Conservation (phyloP, 2,329 filamentous ascomycete genomes). For the Diaporthe citri region DNA sequence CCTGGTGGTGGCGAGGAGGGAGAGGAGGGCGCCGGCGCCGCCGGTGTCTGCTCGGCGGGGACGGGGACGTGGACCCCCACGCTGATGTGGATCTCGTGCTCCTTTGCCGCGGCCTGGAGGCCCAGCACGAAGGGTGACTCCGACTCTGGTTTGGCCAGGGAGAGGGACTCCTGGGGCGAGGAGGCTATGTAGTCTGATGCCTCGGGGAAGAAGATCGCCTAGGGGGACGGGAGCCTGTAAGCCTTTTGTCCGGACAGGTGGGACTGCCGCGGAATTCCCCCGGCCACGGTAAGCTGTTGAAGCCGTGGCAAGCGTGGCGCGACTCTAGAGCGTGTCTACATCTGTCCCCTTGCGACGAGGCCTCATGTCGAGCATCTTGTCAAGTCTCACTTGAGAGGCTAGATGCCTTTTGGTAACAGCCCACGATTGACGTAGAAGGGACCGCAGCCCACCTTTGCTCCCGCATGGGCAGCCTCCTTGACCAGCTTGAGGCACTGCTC, state of each 20-base stretch:
- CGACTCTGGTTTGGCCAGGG: conserved; percentile 75
- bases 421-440: background rate
- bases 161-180: conserved; percentile 75
- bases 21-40: conserved; percentile 40
- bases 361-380: background rate
- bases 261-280: background rate
- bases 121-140: conserved; percentile 82
- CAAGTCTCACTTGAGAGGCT: background rate
- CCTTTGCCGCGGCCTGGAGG: conserved; percentile 75
- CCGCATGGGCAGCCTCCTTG: conserved; percentile 77
- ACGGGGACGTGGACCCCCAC: conserved; percentile 88
- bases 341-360: background rate
- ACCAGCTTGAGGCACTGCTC: conserved; percentile 80
- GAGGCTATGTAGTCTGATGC: conserved; percentile 89
- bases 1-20: conserved; percentile 7
- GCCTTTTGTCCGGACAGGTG: background rate
- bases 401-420: background rate
- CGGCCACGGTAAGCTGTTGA: background rate
- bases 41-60: conserved; percentile 48
- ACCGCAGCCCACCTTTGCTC: conserved; percentile 75
- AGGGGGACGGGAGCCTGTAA: background rate
- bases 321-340: too few relatives aligned
- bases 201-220: conserved; percentile 85
- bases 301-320: background rate
- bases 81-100: conserved; percentile 78